phyloP scores from a whole-genome alignment of 345 rosid species.

The Orychophragmus violaceus region DNA sequence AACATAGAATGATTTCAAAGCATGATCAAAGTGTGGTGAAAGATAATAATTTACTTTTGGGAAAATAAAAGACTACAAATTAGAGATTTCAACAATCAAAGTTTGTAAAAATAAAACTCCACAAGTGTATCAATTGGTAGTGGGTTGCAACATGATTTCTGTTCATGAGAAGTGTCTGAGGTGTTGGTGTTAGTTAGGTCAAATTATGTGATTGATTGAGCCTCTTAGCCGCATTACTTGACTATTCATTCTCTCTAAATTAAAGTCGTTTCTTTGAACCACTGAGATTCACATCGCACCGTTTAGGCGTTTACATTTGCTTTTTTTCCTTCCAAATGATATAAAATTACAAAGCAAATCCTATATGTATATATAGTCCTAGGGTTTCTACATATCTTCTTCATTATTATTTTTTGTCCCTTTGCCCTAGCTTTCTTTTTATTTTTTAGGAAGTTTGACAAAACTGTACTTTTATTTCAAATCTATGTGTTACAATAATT shows the following conservation, averaged over 20 bases:
- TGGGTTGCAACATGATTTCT: slow-evolving; percentile 31
- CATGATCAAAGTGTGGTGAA: slow-evolving; percentile 23
- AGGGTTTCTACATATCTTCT: slow-evolving; percentile 23
- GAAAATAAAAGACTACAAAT: slow-evolving; percentile 21
- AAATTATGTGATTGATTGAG: slow-evolving; percentile 17
- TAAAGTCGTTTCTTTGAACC: neutral
- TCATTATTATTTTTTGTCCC: neutral
- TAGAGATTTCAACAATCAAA: neutral
- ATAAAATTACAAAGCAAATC: slow-evolving; percentile 4
- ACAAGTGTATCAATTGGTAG: neutral
- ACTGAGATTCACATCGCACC: slow-evolving; percentile 2
- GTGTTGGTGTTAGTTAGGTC: slow-evolving; percentile 28
- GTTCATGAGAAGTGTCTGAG: slow-evolving; percentile 21
- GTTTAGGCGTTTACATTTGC: neutral
- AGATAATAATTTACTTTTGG: slow-evolving; percentile 14
- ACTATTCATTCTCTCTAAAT: slow-evolving; percentile 30
- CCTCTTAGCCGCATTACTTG: slow-evolving; percentile 33
- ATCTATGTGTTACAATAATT: neutral
- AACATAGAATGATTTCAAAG: slow-evolving; percentile 26
- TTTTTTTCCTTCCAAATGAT: neutral
- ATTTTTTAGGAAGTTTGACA: slow-evolving; percentile 29
- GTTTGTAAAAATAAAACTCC: neutral
- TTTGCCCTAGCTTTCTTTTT: slow-evolving; percentile 13
- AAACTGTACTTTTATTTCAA: slow-evolving; percentile 7
- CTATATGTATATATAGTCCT: neutral